These are phyloP conservation scores for Penicillium paxilli DNA, from an alignment of 495 filamentous ascomycete genomes.

Conservation along the genomic window DNA sequence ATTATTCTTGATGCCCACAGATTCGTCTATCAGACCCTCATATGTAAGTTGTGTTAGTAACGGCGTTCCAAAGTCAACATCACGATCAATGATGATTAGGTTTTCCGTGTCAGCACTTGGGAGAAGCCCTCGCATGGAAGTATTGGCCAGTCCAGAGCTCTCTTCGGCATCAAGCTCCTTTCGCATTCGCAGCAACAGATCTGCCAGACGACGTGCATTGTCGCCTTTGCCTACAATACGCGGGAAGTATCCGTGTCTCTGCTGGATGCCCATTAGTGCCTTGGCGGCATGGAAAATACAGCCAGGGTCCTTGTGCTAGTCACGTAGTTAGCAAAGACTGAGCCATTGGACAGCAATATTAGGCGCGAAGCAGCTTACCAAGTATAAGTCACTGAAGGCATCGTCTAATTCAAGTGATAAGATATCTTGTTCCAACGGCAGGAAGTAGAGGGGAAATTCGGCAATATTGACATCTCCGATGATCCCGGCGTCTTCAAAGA, in stretches of 20 bases:
- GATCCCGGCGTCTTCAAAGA: constrained; percentile 91
- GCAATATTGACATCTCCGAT: constrained; percentile 87
- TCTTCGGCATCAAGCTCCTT: constrained; percentile 84
- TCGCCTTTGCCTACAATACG: constrained; percentile 96
- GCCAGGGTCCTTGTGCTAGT: constrained; percentile 82
- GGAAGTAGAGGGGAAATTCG: constrained; percentile 84
- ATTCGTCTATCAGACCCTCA: constrained; percentile 93
- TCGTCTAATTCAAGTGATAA: constrained; percentile 87
- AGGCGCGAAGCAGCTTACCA: constrained; percentile 51
- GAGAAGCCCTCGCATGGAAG: constrained; percentile 64
- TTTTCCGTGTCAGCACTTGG: constrained; percentile 87
- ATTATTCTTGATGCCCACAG: constrained; percentile 83
- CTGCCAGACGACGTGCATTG: constrained; percentile 82
- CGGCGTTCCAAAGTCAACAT: constrained; percentile 87
- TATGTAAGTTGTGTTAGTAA: constrained; percentile 96
- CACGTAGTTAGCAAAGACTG: background rate
- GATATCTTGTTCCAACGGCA: constrained; percentile 88
- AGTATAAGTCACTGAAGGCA: constrained; percentile 81
- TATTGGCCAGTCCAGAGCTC: constrained; percentile 56
- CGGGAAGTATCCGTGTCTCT: constrained; percentile 89
- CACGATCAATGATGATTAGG: constrained; percentile 92
- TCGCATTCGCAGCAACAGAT: constrained; percentile 90
- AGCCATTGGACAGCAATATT: background rate
- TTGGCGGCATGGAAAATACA: constrained; percentile 82
- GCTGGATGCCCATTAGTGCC: constrained; percentile 94